Conservation (phyloP, 768 basidiomycete genomes). For the Russula virescens region DNA sequence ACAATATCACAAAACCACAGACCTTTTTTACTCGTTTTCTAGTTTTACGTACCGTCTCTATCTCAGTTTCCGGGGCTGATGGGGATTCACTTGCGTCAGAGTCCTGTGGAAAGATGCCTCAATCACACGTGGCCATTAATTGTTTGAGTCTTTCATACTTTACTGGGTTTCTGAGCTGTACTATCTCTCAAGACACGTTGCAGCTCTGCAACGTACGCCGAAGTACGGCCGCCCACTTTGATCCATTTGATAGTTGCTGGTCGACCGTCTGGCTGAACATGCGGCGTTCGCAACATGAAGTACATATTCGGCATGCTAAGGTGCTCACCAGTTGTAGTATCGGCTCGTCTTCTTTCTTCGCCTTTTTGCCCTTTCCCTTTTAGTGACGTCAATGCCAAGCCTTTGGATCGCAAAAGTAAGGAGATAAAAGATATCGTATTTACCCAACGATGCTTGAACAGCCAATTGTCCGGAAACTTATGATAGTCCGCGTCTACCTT, state of each 20-base stretch:
- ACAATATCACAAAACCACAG: neutral
- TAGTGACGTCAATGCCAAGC: slow-evolving; percentile 11
- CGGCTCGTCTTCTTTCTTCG: slow-evolving; percentile 26
- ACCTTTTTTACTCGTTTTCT: slow-evolving; percentile 25
- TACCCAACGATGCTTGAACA: slow-evolving; percentile 68
- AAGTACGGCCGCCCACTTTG: slow-evolving; percentile 72
- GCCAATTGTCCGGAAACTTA: slow-evolving; percentile 62
- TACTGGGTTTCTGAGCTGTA: neutral
- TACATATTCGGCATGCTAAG: neutral
- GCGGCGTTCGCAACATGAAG: neutral
- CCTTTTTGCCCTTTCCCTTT: slow-evolving; percentile 56
- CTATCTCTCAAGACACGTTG: slow-evolving; percentile 35
- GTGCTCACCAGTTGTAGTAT: slow-evolving; percentile 42
- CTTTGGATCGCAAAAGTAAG: neutral
- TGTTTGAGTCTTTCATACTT: neutral
- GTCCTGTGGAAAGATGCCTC: neutral
- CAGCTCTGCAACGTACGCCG: slow-evolving; percentile 62
- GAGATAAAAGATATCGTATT: slow-evolving; percentile 6
- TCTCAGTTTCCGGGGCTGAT: slow-evolving; percentile 26
- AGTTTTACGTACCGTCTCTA: slow-evolving; percentile 14
- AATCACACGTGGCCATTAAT: neutral
- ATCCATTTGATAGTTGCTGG: slow-evolving; percentile 71
- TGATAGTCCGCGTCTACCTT: slow-evolving; percentile 62
- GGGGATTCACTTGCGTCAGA: slow-evolving; percentile 26
- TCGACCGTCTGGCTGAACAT: slow-evolving; percentile 53